phyloP scores from a whole-genome alignment of 1,139 yeast species.

The Geotrichum australiense region DNA sequence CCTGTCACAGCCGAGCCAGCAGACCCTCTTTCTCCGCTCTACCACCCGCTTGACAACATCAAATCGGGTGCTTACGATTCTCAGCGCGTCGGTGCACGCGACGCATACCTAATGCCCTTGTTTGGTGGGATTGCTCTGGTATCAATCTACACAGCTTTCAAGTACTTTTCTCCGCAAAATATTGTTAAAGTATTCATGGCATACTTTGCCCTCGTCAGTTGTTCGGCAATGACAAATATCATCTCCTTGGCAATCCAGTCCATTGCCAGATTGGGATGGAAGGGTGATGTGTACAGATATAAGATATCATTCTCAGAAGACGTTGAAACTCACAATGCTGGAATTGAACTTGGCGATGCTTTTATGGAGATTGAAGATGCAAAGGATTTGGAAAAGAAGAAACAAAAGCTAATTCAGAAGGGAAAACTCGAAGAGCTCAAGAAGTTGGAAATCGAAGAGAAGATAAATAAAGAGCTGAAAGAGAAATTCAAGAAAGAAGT shows the following conservation, averaged over 20 bases:
- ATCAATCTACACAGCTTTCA: conserved; percentile 37
- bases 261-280: conserved; percentile 25
- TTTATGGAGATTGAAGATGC: conserved; percentile 9
- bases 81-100: conserved; percentile 23
- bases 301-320: conserved; percentile 34
- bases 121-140: conserved; percentile 36
- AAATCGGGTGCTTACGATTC: conserved; percentile 6
- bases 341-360: conserved; percentile 22
- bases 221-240: conserved; percentile 29
- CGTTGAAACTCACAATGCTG: conserved; percentile 28
- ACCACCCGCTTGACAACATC: conserved; percentile 41
- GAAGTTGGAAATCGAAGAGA: conserved; percentile 6
- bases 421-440: conserved; percentile 1
- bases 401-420: conserved; percentile 1
- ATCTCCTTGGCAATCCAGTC: conserved; percentile 27
- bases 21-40: conserved; percentile 35
- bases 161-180: conserved; percentile 29
- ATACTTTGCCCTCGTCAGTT: conserved; percentile 34
- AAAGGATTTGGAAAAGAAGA: conserved; percentile 5
- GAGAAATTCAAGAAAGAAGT: conserved; percentile 13
- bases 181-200: conserved; percentile 32
- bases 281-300: conserved; percentile 28
- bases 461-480: conserved; percentile 22
- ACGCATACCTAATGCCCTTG: conserved; percentile 40
- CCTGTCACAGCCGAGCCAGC: conserved; percentile 44